A percentile compares a stretch with the other conserved stretches of the same genome.
Conservation (phyloP, 1,284 basidiomycete genomes). For the Tilletia walkeri region DNA sequence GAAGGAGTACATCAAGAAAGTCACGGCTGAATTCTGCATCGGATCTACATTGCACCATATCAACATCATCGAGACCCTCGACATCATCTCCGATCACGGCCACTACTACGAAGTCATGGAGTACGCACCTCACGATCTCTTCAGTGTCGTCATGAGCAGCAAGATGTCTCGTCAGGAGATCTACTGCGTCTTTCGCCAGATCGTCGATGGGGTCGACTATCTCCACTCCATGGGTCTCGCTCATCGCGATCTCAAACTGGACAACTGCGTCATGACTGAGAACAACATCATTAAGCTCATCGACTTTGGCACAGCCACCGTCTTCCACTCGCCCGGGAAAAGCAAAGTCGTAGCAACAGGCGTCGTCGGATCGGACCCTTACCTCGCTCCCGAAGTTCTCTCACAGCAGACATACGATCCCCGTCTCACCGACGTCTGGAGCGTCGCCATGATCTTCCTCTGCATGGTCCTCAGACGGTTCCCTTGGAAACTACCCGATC, state of each 20-base stretch:
- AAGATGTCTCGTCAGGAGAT: slow-evolving; percentile 98
- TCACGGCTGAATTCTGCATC: slow-evolving; percentile 97
- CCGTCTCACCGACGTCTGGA: slow-evolving; percentile 97
- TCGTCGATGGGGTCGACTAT: slow-evolving; percentile 96
- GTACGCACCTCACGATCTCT: slow-evolving; percentile 96
- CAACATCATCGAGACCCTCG: slow-evolving; percentile 97
- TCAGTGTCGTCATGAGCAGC: slow-evolving; percentile 98
- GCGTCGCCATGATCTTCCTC: slow-evolving; percentile 96
- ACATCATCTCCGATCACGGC: slow-evolving; percentile 95
- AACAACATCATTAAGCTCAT: slow-evolving; percentile 96
- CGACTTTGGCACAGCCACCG: slow-evolving; percentile 98
- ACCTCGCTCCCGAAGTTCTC: slow-evolving; percentile 96
- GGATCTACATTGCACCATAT: slow-evolving; percentile 78
- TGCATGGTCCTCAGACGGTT: slow-evolving; percentile 97
- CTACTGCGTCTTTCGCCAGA: slow-evolving; percentile 98
- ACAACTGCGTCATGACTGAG: slow-evolving; percentile 98
- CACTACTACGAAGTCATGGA: slow-evolving; percentile 88
- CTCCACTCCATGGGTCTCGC: slow-evolving; percentile 95
- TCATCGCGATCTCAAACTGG: slow-evolving; percentile 96
- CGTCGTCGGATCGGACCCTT: slow-evolving; percentile 95
- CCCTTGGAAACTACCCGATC: slow-evolving; percentile 97
- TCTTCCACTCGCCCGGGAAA: slow-evolving; percentile 92
- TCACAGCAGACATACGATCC: slow-evolving; percentile 79
- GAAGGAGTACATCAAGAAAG: slow-evolving; percentile 98
- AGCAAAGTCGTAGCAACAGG: slow-evolving; percentile 67